A percentile compares a stretch with the other conserved stretches of the same genome.
Evolutionary conservation across 129 eudicot species (phyloP).

Genomic region (Logfia minima): DNA sequence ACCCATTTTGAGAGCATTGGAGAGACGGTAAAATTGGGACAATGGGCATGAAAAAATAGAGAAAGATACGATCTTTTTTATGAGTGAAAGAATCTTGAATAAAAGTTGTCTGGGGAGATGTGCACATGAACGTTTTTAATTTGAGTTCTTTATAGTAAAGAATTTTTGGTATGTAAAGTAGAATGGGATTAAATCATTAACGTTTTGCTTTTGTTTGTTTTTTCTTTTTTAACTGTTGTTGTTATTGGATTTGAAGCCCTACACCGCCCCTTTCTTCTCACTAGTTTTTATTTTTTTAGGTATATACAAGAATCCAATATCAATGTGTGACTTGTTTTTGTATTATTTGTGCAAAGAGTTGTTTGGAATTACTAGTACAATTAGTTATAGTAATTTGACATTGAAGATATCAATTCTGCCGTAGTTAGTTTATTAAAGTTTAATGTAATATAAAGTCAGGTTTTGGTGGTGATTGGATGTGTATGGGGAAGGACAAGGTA

Average conservation of each 20-base stretch:
- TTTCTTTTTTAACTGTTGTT: conserved; percentile 29
- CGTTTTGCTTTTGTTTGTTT: conserved; percentile 28
- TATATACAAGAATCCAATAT: background rate
- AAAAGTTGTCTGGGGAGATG: conserved; percentile 35
- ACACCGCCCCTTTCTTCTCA: conserved; percentile 16
- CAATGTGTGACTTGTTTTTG: background rate
- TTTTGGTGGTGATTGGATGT: too few relatives aligned
- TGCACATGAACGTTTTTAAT: conserved; percentile 44
- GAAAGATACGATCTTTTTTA: background rate
- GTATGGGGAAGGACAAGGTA: too few relatives aligned
- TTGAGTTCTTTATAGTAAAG: background rate
- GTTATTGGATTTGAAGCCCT: conserved; percentile 35
- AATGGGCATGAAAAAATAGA: conserved; percentile 18
- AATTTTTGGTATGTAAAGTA: conserved; percentile 9
- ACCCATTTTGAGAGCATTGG: conserved; percentile 19
- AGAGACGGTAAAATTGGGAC: conserved; percentile 23
- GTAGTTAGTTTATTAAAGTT: too few relatives aligned
- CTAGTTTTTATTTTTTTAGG: background rate
- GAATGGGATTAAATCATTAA: conserved; percentile 19
- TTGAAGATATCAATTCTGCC: background rate
- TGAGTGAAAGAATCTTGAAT: conserved; percentile 19
- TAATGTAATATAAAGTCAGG: too few relatives aligned
- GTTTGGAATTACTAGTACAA: background rate
- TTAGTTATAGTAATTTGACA: background rate
- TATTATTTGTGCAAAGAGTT: background rate